Percentiles rank a stretch among this genome's conserved stretches.
Evolutionary conservation across 1,139 yeast species (phyloP).

Genomic region (Debaryomyces sp.): DNA sequence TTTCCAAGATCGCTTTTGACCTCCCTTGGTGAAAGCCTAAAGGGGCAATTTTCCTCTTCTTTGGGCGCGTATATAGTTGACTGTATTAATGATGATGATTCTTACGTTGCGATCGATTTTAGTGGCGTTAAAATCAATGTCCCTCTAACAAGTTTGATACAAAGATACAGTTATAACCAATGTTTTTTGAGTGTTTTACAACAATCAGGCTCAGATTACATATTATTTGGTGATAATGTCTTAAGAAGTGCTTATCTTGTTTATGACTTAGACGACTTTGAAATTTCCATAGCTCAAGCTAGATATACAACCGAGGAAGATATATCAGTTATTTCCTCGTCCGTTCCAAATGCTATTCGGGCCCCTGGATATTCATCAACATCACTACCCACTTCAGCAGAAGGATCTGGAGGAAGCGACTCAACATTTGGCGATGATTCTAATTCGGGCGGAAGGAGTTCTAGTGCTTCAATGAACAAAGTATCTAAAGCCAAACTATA

Average conservation of each 20-base stretch:
- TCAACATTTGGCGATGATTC: too few species aligned
- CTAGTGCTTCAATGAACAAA: too few species aligned
- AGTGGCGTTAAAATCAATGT: slow-evolving; percentile 41
- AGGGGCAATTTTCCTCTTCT: slow-evolving; percentile 21
- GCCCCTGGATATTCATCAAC: slow-evolving; percentile 12
- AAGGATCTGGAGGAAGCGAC: too few species aligned
- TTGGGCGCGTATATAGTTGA: slow-evolving; percentile 18
- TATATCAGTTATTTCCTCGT: slow-evolving; percentile 42
- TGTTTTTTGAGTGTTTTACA: slow-evolving; percentile 36
- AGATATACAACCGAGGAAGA: slow-evolving; percentile 38
- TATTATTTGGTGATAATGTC: slow-evolving; percentile 70
- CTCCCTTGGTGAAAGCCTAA: slow-evolving; percentile 30
- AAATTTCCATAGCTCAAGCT: slow-evolving; percentile 71
- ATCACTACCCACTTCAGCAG: neutral
- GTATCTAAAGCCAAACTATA: too few species aligned
- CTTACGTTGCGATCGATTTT: slow-evolving; percentile 37
- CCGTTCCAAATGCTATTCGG: slow-evolving; percentile 48
- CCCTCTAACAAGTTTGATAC: slow-evolving; percentile 33
- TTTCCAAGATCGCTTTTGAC: slow-evolving; percentile 30
- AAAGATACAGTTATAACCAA: slow-evolving; percentile 11
- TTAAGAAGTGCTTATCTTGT: slow-evolving; percentile 76
- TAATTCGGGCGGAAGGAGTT: too few species aligned
- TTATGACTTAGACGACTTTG: slow-evolving; percentile 67
- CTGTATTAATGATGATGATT: slow-evolving; percentile 21
- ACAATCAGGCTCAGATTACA: slow-evolving; percentile 21